phyloP scores from a whole-genome alignment of 768 basidiomycete species.

The Tulasnella sp. region DNA sequence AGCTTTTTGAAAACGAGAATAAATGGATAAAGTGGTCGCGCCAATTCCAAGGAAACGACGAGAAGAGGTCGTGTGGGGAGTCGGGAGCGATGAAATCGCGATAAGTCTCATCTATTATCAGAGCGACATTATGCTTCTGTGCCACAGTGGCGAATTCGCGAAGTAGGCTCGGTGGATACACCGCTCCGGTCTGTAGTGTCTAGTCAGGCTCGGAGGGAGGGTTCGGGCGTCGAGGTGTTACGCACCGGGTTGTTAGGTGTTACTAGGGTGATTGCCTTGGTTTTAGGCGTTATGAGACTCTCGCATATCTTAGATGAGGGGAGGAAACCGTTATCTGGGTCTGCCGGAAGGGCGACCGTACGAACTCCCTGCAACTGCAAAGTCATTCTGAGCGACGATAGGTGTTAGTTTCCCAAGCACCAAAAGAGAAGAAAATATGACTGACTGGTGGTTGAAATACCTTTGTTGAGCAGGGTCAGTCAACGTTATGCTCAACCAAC shows the following conservation, averaged over 20 bases:
- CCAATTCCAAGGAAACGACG: conserved; percentile 36
- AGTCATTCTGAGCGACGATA: conserved; percentile 43
- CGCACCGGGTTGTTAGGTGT: conserved; percentile 64
- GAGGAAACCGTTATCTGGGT: conserved; percentile 41
- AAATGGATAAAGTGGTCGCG: conserved; percentile 49
- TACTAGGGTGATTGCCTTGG: conserved; percentile 59
- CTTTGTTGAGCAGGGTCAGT: conserved; percentile 23
- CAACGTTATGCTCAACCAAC: conserved; percentile 3
- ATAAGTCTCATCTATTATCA: conserved; percentile 83
- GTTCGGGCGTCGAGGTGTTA: conserved; percentile 17
- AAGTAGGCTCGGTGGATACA: conserved; percentile 47
- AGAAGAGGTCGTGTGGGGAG: conserved; percentile 48
- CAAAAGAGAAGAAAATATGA: background rate
- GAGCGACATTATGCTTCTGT: conserved; percentile 38
- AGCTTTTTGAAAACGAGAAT: conserved; percentile 72
- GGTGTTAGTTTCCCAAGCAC: background rate
- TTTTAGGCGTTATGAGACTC: conserved; percentile 42
- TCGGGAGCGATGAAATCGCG: conserved; percentile 54
- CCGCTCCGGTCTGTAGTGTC: conserved; percentile 46
- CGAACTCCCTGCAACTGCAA: conserved; percentile 50
- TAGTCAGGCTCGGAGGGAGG: background rate
- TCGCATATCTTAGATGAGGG: conserved; percentile 44
- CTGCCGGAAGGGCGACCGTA: conserved; percentile 42
- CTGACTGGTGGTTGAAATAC: conserved; percentile 58
- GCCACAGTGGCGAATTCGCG: conserved; percentile 50